phyloP scores from a whole-genome alignment of 1,139 yeast species.

The Suhomyces wounanorum region DNA sequence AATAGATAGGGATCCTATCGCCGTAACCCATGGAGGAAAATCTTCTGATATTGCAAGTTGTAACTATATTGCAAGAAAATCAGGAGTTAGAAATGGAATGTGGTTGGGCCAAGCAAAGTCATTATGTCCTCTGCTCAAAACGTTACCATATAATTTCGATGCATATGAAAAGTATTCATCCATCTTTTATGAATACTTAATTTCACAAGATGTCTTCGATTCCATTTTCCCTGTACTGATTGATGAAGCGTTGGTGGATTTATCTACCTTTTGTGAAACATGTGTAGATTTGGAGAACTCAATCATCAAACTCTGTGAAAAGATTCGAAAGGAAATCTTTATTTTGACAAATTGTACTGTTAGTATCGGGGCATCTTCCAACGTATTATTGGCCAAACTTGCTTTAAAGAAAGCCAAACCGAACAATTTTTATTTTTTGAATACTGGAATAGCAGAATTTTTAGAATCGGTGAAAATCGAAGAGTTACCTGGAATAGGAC shows the following conservation, averaged over 20 bases:
- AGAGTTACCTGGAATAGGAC: slow-evolving; percentile 87
- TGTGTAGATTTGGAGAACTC: slow-evolving; percentile 13
- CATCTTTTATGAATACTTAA: slow-evolving; percentile 57
- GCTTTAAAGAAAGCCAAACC: slow-evolving; percentile 81
- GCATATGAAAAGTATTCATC: slow-evolving; percentile 58
- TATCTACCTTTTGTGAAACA: slow-evolving; percentile 39
- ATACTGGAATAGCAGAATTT: slow-evolving; percentile 34
- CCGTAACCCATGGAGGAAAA: slow-evolving; percentile 80
- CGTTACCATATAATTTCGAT: slow-evolving; percentile 73
- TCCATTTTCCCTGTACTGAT: slow-evolving; percentile 81
- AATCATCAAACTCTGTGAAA: slow-evolving; percentile 31
- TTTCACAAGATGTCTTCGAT: slow-evolving; percentile 50
- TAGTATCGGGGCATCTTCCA: slow-evolving; percentile 74
- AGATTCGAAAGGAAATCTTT: slow-evolving; percentile 49
- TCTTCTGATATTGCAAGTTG: slow-evolving; percentile 87
- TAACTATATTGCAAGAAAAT: slow-evolving; percentile 76
- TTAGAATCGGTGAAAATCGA: slow-evolving; percentile 48
- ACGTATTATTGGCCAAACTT: slow-evolving; percentile 78
- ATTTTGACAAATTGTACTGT: slow-evolving; percentile 61
- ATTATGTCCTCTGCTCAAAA: slow-evolving; percentile 63
- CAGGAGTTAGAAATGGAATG: slow-evolving; percentile 85
- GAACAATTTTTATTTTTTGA: slow-evolving; percentile 53
- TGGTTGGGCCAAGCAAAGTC: slow-evolving; percentile 71
- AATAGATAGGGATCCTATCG: slow-evolving; percentile 63
- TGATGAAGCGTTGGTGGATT: slow-evolving; percentile 85